phyloP scores from a whole-genome alignment of 805 yeast genomes.

The Suhomyces sp. region DNA sequence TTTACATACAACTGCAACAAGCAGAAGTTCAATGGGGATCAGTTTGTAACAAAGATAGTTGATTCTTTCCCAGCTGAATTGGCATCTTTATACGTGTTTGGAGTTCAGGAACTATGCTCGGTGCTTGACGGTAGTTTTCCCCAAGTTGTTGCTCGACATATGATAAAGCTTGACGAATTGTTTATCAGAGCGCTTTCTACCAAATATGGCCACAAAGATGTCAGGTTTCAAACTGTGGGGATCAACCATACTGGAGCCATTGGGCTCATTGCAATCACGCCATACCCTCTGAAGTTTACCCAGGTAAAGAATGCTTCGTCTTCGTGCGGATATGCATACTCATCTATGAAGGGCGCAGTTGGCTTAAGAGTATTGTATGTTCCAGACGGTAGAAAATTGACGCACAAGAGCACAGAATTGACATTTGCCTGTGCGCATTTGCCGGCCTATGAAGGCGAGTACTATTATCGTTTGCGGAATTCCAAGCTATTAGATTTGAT shows the following conservation, averaged over 20 bases:
- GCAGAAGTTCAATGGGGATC: slow-evolving; percentile 31
- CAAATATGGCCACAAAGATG: slow-evolving; percentile 27
- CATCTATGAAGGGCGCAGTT: slow-evolving; percentile 74
- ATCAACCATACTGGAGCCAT: slow-evolving; percentile 54
- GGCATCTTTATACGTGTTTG: slow-evolving; percentile 55
- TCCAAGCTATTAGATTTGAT: slow-evolving; percentile 48
- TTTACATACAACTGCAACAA: slow-evolving; percentile 62
- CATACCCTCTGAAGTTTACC: slow-evolving; percentile 33
- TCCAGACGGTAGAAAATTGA: slow-evolving; percentile 16
- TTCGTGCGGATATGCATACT: slow-evolving; percentile 56
- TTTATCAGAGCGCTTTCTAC: slow-evolving; percentile 33
- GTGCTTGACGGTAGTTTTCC: slow-evolving; percentile 53
- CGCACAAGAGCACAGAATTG: slow-evolving; percentile 30
- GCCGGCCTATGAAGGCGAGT: slow-evolving; percentile 71
- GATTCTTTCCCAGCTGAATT: slow-evolving; percentile 26
- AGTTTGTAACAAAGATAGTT: slow-evolving; percentile 26
- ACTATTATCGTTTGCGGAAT: slow-evolving; percentile 48
- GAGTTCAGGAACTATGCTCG: slow-evolving; percentile 63
- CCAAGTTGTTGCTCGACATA: slow-evolving; percentile 30
- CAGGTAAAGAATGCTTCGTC: slow-evolving; percentile 28
- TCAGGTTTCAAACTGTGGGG: slow-evolving; percentile 41
- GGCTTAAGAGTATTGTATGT: slow-evolving; percentile 50
- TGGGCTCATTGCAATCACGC: slow-evolving; percentile 51
- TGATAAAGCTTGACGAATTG: slow-evolving; percentile 34
- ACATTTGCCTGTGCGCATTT: slow-evolving; percentile 73